Base-by-base conservation (phyloP, 768 basidiomycete species). In the Phylloporus rhodoxanthus region DNA sequence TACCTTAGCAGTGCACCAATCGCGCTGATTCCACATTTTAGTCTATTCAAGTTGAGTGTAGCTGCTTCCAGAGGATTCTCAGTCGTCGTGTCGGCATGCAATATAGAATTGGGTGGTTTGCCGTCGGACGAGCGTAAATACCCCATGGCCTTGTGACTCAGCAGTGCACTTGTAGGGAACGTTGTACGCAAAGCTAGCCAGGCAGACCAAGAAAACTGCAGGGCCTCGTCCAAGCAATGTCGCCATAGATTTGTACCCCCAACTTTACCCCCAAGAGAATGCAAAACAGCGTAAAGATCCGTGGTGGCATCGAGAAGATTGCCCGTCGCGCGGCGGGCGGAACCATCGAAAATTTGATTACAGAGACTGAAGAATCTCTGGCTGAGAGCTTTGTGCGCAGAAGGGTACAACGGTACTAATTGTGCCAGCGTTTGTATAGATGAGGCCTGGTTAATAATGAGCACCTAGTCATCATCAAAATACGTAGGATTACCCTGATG, bases 251-350 rank as follows among this genome's bases (percentile, higher is more conserved):
- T 78, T 10, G 80, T 73, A 14, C 82, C 81, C 21, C 84, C 86
- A 8, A 87, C 81, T 66, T 90, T 92, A 8, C 91, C 90, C 19
- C 87, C 87, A 0, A 85, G 82, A 25, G 79, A 68, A 64, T 84
- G 84, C 5, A 92, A 72, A 20, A 74, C 68, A 3, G 82, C 69
- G 50, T 84, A 86, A 19, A 92, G 72, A 17, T 68, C 61, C 6
- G 81, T 80, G 2, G 83, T 75, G 13, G 80, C 72, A 36, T 68
- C 56, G 5, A 84, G 57, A 20, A 61, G 49, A 15, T 45, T 26
- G 43, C 74, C 70, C 3, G 70, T 73, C 2, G 76, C 68, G 14
- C 67, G 70, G 3, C 74, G 37, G 9, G 37, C 58, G 17, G 75
- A 74, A 17, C 85, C 84, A 50, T 75, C 75, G 28, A 91, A 70